Evolutionary conservation across 805 yeast genomes (phyloP).

Genomic region (Zygosaccharomyces bisporus): DNA sequence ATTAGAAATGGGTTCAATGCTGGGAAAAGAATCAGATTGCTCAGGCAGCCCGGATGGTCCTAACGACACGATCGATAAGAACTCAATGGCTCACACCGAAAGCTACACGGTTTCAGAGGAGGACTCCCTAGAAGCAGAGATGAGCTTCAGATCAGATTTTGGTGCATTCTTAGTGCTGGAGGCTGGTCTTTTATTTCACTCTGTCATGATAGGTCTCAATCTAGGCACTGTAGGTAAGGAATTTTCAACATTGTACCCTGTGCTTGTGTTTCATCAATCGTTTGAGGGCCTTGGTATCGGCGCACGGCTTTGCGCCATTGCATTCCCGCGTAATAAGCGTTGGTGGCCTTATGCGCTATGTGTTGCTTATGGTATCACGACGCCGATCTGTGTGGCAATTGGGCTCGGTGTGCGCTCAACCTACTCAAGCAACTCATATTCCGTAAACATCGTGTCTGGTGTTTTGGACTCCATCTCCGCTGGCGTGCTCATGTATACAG

Average conservation of each 20-base stretch:
- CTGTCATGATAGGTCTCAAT: conserved; percentile 67
- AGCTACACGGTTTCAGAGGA: conserved; percentile 2
- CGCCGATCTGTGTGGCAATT: conserved; percentile 68
- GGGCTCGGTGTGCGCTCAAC: conserved; percentile 64
- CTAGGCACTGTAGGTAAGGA: conserved; percentile 64
- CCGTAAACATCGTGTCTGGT: conserved; percentile 54
- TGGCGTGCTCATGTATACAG: conserved; percentile 67
- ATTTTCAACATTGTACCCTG: conserved; percentile 58
- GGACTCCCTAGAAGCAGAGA: background rate
- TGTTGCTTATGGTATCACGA: conserved; percentile 52
- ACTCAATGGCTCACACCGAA: background rate
- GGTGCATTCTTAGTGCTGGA: conserved; percentile 54
- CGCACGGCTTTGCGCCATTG: conserved; percentile 55
- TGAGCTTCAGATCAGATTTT: conserved; percentile 14
- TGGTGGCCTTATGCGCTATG: conserved; percentile 45
- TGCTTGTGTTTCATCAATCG: conserved; percentile 66
- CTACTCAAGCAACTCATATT: conserved; percentile 51
- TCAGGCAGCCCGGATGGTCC: too few relatives aligned
- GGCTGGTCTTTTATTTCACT: conserved; percentile 70
- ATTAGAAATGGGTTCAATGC: background rate
- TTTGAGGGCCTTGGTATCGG: conserved; percentile 80
- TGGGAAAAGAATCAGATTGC: background rate
- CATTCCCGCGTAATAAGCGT: conserved; percentile 45
- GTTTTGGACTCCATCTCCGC: conserved; percentile 65
- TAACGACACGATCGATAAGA: background rate